Evolutionary conservation across 139 green algal species (phyloP), one percentile per base, ranked within the genome.

Genomic region (Chlamydomonas urium): DNA sequence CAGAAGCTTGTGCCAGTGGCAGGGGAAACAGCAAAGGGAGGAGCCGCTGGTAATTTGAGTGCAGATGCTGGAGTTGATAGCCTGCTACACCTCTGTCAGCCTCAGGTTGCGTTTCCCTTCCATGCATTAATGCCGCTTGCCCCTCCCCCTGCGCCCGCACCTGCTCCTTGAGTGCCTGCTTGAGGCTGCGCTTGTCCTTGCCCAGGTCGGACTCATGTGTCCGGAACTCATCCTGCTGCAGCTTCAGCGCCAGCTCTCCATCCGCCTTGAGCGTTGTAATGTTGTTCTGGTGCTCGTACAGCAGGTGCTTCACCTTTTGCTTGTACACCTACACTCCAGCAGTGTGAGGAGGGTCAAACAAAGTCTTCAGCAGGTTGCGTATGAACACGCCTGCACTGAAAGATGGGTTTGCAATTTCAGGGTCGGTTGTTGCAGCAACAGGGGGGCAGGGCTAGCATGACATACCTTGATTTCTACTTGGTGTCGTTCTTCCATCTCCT

Each of bases 291-390:
- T 97, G 92, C 85, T 97, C 92, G 63, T 94, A 97, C 72, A 97
- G 81, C 75, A 97, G 62, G 75, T 97, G 93, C 86, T 97, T 97
- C 8, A 97, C 91, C 71, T 96, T 96, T 72, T 97, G 92, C 81
- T 95, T 92, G 78, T 96, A 96, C 17, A 96, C 87, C 82, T 92
- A 74, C 38, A 79, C 14, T 10, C 17, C 14, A 17, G 42, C 42
- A 53, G n/a, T n/a, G n/a, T n/a, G n/a, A n/a, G n/a, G n/a, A n/a
- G n/a, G n/a, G n/a, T n/a, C n/a, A n/a, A n/a, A n/a, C n/a, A n/a
- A n/a, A n/a, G n/a, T n/a, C n/a, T n/a, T n/a, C n/a, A n/a, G n/a
- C n/a, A n/a, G n/a, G n/a, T n/a, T n/a, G 42, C 42, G 42, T 53
- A 53, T 17, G 42, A 53, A 17, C 42, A 17, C 42, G 42, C 42